Base-by-base conservation (phyloP, 352 stramenopile species). In the Pythium folliculosum region DNA sequence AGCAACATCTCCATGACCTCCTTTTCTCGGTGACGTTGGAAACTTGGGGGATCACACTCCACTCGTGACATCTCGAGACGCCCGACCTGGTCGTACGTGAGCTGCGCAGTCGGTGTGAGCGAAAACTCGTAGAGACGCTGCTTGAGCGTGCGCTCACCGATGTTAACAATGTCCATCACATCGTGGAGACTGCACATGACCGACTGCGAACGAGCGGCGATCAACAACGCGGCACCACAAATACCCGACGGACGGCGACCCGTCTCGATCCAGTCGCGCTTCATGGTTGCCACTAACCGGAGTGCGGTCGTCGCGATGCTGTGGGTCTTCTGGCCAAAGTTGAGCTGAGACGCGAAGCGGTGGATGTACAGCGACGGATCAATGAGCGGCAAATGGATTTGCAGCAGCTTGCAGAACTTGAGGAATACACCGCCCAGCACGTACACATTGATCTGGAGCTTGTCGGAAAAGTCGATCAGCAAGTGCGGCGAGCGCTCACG, bases 381-480 rank as follows among this genome's bases (percentile, higher is more conserved):
- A 66, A 99, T 98, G 58, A 99, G 91, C 72, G 98, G 96, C 63
- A 99, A 81, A 60, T 98, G 97, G 47, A 99, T 90, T 69, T 98
- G 97, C 59, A 98, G 71, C 47, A 98, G 70, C 55, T 96, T 91
- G 64, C 94, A 96, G 69, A 98, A 95, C 65, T 96, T 96, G 54
- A 96, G 77, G 62, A 96, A 96, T 23, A 94, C 85, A 45, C 85
- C 86, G 23, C 88, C 88, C 19, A 96, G 76, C 66, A 92, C 86
- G 68, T 95, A 96, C 40, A 96, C 88, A 64, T 91, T 94, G 70
- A 99, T 96, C 81, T 99, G 96, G 7, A 99, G 82, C 57, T 98
- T 97, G 82, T 99, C 98, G 16, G 84, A 96, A 75, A 99, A 99
- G 80, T 99, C 98, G 75, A 99, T 99, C 19, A 99, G 88, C 90